Conservation (phyloP, 371 early-diverging fungal species). For the Blakeslea trispora region DNA sequence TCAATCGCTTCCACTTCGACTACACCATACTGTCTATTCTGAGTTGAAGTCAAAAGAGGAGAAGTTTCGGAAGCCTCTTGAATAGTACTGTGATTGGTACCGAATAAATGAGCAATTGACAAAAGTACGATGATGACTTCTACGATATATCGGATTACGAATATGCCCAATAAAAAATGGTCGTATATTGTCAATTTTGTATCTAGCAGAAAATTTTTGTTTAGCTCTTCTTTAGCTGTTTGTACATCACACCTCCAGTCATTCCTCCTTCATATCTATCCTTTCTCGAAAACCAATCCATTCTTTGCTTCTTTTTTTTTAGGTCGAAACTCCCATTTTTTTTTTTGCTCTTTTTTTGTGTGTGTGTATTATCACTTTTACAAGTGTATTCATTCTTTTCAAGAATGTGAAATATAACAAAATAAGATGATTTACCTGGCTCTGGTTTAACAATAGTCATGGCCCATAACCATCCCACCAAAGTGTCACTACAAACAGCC, state of each 20-base stretch:
- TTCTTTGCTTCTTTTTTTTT: too few species aligned
- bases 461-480: constrained; percentile 43
- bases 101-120: constrained; percentile 32
- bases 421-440: constrained; percentile 26
- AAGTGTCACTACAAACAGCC: constrained; percentile 28
- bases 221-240: too few species aligned
- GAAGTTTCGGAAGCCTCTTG: constrained; percentile 4
- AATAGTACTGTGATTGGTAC: neutral
- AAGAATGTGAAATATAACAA: neutral
- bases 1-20: neutral
- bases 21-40: neutral
- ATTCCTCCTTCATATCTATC: neutral
- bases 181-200: constrained; percentile 39
- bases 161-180: constrained; percentile 26
- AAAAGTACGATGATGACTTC: constrained; percentile 23
- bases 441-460: constrained; percentile 28
- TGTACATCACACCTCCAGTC: too few species aligned
- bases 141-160: constrained; percentile 32
- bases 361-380: too few species aligned
- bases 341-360: too few species aligned
- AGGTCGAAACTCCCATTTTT: too few species aligned
- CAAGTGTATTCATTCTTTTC: neutral
- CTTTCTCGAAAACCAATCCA: neutral
- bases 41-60: constrained; percentile 7
- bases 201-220: constrained; percentile 16